Conservation (phyloP, 2,329 filamentous ascomycete species). For the Chrysoporthe deuterocubensis region DNA sequence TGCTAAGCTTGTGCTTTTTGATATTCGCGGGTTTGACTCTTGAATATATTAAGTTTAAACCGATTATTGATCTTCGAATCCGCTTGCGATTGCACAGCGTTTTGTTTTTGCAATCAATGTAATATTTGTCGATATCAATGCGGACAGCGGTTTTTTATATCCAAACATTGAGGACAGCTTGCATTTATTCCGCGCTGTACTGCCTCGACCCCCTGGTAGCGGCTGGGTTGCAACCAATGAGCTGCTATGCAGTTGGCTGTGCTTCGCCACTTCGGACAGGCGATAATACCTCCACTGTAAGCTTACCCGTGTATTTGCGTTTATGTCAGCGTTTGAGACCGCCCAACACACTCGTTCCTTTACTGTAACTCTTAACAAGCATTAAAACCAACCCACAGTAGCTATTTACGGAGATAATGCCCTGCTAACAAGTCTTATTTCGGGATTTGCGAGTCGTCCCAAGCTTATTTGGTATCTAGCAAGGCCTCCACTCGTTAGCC, state of each 20-base stretch:
- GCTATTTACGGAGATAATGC: no score
- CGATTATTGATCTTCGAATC: not conserved
- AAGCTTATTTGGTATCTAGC: no score
- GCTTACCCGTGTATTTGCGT: not conserved
- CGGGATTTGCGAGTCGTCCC: no score
- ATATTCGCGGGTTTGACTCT: not conserved
- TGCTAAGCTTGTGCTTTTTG: not conserved
- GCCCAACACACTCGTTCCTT: no score
- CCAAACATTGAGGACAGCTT: not conserved
- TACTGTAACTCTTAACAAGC: no score
- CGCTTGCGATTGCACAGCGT: not conserved
- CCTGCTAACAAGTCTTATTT: no score
- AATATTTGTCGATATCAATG: not conserved
- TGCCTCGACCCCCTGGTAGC: not conserved
- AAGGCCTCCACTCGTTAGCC: no score
- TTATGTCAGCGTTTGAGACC: no score
- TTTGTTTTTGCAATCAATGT: not conserved
- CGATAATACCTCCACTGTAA: not conserved
- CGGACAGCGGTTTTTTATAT: not conserved
- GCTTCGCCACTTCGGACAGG: not conserved
- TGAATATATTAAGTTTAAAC: not conserved
- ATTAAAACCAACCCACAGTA: no score
- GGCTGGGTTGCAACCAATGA: not conserved
- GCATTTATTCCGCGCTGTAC: not conserved
- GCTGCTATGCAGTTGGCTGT: not conserved